phyloP scores from a whole-genome alignment of 805 yeast species.

The Saccharomycopsis javanensis region DNA sequence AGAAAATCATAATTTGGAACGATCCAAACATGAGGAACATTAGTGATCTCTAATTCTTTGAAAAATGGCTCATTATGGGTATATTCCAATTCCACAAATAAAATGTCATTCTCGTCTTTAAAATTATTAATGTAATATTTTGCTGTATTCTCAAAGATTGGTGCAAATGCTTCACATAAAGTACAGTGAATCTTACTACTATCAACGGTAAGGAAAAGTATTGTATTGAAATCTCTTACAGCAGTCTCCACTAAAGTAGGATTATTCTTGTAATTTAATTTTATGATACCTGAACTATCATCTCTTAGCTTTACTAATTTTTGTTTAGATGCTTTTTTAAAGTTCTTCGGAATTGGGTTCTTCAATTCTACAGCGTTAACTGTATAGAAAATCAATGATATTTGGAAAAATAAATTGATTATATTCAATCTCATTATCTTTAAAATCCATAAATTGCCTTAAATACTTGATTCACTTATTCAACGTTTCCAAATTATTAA shows the following conservation, averaged over 20 bases:
- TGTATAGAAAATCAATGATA: not conserved
- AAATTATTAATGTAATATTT: not conserved
- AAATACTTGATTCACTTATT: too few relatives aligned
- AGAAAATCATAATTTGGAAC: conserved; percentile 36
- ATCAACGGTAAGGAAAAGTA: conserved; percentile 14
- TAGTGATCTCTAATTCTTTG: conserved; percentile 32
- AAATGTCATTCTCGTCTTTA: conserved; percentile 25
- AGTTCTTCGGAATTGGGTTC: not conserved
- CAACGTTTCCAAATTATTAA: too few relatives aligned
- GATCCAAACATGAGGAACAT: conserved; percentile 62
- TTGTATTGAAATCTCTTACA: conserved; percentile 7
- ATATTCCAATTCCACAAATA: conserved; percentile 45
- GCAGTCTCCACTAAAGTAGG: conserved; percentile 1
- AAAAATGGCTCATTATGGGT: conserved; percentile 34
- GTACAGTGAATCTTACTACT: conserved; percentile 6
- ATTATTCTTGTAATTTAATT: conserved; percentile 7
- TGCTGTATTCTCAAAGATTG: conserved; percentile 12
- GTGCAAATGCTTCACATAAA: conserved; percentile 11
- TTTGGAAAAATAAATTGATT: not conserved
- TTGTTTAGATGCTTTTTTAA: not conserved
- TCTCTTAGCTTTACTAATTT: not conserved
- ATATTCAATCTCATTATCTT: not conserved
- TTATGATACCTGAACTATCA: conserved; percentile 1
- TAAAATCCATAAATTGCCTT: too few relatives aligned
- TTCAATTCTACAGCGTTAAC: not conserved